These are phyloP conservation scores for Lactifluus volemus DNA, from an alignment of 768 basidiomycete genomes.

Conservation along the genomic window DNA sequence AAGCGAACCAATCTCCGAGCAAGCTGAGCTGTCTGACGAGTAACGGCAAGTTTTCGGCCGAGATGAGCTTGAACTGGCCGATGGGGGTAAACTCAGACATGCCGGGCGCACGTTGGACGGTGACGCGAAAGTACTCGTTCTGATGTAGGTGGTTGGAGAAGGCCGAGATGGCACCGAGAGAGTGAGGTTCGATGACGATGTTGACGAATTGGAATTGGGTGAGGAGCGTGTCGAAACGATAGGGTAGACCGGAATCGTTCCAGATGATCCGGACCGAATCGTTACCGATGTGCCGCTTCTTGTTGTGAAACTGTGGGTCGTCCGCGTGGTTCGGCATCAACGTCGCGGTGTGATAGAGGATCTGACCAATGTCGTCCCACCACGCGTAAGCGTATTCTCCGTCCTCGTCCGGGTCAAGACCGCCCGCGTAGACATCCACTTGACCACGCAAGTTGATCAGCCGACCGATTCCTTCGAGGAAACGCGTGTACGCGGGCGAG, in stretches of 20 bases:
- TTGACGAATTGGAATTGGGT: constrained; percentile 98
- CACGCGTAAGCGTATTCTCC: constrained; percentile 97
- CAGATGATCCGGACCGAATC: constrained; percentile 94
- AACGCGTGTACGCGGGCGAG: constrained; percentile 89
- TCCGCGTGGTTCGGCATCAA: constrained; percentile 81
- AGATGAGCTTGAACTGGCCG: constrained; percentile 91
- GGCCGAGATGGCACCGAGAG: constrained; percentile 72
- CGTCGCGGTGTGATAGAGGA: constrained; percentile 92
- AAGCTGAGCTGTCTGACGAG: constrained; percentile 83
- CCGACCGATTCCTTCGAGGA: constrained; percentile 82
- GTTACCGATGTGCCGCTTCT: constrained; percentile 96
- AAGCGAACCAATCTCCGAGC: constrained; percentile 84
- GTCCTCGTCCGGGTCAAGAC: constrained; percentile 83
- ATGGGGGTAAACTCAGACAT: constrained; percentile 94
- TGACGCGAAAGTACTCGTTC: constrained; percentile 94
- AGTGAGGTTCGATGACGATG: constrained; percentile 93
- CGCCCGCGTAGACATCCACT: constrained; percentile 87
- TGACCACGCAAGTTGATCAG: constrained; percentile 86
- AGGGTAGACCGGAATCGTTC: constrained; percentile 91
- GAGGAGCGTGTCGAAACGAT: constrained; percentile 82
- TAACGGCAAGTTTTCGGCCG: constrained; percentile 77
- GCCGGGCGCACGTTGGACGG: constrained; percentile 75
- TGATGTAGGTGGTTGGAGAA: constrained; percentile 80
- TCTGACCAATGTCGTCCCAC: constrained; percentile 97
- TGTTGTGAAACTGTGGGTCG: constrained; percentile 68